Evolutionary conservation across 2,329 filamentous ascomycete genomes (phyloP).

Genomic region (Orbilia ellipsospora): DNA sequence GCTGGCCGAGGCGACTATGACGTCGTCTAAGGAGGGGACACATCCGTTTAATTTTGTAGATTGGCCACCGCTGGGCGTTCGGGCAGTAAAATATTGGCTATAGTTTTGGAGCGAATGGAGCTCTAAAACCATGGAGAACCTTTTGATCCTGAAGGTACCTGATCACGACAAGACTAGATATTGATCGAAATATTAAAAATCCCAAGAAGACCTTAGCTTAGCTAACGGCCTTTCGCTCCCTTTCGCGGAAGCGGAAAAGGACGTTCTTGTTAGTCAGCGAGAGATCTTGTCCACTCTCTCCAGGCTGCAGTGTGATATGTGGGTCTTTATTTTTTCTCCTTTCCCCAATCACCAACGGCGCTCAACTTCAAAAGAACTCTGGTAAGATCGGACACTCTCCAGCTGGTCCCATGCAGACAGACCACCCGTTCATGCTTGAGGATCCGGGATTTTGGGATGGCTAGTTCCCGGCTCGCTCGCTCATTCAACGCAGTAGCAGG

Average conservation of each 20-base stretch:
- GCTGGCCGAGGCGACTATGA: constrained; percentile 33
- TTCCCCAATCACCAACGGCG: constrained; percentile 16
- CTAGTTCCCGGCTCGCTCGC: constrained; percentile 1
- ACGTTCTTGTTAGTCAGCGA: constrained; percentile 26
- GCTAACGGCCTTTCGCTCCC: neutral
- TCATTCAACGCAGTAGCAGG: neutral
- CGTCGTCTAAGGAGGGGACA: neutral
- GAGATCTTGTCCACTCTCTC: constrained; percentile 3
- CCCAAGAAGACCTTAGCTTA: too few species aligned
- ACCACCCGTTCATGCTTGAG: constrained; percentile 20
- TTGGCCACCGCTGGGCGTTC: too few species aligned
- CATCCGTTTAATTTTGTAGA: too few species aligned
- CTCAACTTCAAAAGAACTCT: constrained; percentile 26
- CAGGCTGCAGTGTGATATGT: constrained; percentile 46
- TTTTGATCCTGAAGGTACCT: too few species aligned
- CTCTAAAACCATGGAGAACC: too few species aligned
- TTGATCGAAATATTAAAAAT: too few species aligned
- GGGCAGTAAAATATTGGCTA: too few species aligned
- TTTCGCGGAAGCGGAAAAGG: constrained; percentile 46
- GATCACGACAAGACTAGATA: too few species aligned
- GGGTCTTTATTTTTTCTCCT: constrained; percentile 29
- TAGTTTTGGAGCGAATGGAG: too few species aligned
- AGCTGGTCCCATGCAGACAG: constrained; percentile 27
- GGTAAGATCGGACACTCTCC: constrained; percentile 48
- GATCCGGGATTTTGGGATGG: constrained; percentile 24